Evolutionary conservation across 345 rosid species (phyloP).

Genomic region (Lenwebbia sp.): DNA sequence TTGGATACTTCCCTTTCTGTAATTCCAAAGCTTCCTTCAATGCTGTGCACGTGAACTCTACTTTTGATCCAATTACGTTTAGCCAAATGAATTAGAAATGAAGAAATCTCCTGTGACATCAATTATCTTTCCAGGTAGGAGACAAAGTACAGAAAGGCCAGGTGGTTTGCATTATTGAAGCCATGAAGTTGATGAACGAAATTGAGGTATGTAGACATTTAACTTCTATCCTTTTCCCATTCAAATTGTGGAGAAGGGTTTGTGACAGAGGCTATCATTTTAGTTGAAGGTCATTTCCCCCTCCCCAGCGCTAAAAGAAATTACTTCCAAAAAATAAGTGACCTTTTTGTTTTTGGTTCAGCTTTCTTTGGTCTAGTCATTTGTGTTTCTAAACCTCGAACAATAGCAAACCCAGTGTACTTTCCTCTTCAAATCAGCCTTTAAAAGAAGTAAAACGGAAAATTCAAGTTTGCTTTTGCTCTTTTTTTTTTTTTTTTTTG

Average conservation of each 20-base stretch:
- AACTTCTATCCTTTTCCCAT: neutral
- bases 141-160: conserved; percentile 97
- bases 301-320: neutral
- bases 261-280: neutral
- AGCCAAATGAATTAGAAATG: neutral
- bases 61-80: neutral
- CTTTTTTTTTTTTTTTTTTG: too few species aligned
- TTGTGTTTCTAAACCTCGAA: neutral
- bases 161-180: conserved; percentile 87
- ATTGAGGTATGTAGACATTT: conserved; percentile 52
- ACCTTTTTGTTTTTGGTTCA: neutral
- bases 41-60: neutral
- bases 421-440: too few species aligned
- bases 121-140: conserved; percentile 55
- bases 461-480: too few species aligned
- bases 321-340: neutral
- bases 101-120: neutral
- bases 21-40: neutral
- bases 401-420: too few species aligned
- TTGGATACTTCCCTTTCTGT: neutral
- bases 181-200: conserved; percentile 98
- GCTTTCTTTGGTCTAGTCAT: neutral
- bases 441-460: too few species aligned
- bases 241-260: neutral
- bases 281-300: neutral